Evolutionary conservation across 495 filamentous ascomycete genomes (phyloP).

Genomic region (Peziza echinospora): DNA sequence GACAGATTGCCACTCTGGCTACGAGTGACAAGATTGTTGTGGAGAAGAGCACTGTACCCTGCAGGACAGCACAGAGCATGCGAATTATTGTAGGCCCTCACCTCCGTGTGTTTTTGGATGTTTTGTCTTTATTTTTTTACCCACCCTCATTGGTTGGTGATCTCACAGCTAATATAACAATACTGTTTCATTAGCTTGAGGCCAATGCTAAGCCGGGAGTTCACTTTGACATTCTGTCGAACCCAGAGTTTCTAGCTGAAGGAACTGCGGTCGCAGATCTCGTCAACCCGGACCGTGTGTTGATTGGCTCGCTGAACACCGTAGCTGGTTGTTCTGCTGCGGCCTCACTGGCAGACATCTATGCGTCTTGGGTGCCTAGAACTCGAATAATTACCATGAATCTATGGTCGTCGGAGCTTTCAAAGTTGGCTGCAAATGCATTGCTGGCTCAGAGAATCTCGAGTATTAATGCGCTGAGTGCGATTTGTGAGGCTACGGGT

Average conservation of each 20-base stretch:
- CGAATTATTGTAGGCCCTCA: conserved; percentile 35
- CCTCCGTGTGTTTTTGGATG: no score
- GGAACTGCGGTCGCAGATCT: conserved; percentile 55
- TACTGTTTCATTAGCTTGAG: conserved; percentile 21
- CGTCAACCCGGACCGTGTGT: conserved; percentile 48
- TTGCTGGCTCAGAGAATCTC: conserved; percentile 68
- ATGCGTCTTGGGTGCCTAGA: conserved; percentile 47
- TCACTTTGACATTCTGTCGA: conserved; percentile 56
- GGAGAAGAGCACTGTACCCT: conserved; percentile 70
- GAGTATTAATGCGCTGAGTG: conserved; percentile 60
- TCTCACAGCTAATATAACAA: not conserved
- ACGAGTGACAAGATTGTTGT: conserved; percentile 51
- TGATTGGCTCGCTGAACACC: conserved; percentile 49
- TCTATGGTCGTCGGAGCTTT: conserved; percentile 58
- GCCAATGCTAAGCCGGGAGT: conserved; percentile 34
- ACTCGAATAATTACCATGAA: conserved; percentile 48
- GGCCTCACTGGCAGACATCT: conserved; percentile 38
- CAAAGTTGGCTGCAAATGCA: conserved; percentile 62
- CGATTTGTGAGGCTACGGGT: conserved; percentile 59
- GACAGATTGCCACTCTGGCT: conserved; percentile 44
- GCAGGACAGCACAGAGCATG: conserved; percentile 49
- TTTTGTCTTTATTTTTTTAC: no score
- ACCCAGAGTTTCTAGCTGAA: conserved; percentile 66
- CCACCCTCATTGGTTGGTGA: not conserved
- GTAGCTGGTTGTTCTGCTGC: conserved; percentile 38